These are phyloP conservation scores for Pyricularia grisea DNA, from an alignment of 2,329 filamentous ascomycete species.

Conservation along the genomic window DNA sequence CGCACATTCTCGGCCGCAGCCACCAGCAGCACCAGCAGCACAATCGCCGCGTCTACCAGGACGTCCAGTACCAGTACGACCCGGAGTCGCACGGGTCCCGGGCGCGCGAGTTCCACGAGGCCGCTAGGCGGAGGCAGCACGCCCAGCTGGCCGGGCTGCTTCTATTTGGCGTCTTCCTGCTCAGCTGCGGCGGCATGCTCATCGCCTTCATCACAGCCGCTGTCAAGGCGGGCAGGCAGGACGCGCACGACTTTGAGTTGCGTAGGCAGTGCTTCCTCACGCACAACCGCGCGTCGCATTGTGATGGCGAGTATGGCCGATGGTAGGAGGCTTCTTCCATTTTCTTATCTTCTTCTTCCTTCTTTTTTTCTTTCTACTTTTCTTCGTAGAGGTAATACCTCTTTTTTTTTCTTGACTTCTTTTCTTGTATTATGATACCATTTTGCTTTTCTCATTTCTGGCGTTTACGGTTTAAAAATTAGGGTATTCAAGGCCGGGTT, in stretches of 20 bases:
- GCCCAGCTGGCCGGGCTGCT: slow-evolving; percentile 1
- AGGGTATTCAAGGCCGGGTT: background rate
- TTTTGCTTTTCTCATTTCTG: background rate
- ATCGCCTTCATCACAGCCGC: background rate
- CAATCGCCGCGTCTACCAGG: background rate
- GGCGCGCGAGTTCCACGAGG: slow-evolving; percentile 4
- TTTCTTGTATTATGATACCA: background rate
- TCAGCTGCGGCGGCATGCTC: background rate
- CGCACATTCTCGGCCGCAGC: background rate
- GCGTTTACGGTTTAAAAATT: background rate
- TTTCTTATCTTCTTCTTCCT: background rate
- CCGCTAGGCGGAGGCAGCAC: slow-evolving; percentile 1
- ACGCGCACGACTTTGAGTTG: background rate
- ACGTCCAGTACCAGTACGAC: slow-evolving; percentile 2
- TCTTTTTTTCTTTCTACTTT: background rate
- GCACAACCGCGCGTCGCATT: slow-evolving; percentile 2
- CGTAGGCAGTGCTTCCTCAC: background rate
- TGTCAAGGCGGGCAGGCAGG: background rate
- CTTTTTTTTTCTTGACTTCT: background rate
- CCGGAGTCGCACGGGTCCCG: background rate
- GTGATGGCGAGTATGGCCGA: background rate
- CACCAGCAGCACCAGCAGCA: background rate
- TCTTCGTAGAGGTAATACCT: background rate
- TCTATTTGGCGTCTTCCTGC: background rate
- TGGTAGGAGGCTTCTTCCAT: background rate